Base-by-base conservation (phyloP, 2,329 filamentous ascomycete species). In the Colletotrichum agaves region DNA sequence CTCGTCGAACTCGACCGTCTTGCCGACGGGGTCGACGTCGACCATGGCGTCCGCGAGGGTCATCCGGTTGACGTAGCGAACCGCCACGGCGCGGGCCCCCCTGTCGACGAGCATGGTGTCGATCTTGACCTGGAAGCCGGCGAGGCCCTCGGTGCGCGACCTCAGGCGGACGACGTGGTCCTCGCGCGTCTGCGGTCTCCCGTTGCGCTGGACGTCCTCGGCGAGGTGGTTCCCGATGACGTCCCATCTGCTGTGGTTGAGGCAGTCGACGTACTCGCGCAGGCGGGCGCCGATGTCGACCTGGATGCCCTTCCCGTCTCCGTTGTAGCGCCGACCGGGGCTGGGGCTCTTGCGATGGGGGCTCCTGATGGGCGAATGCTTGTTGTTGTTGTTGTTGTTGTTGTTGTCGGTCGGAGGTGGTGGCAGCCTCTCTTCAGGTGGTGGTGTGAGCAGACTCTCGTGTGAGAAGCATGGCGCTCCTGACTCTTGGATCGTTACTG, bases 251-350 rank as follows among this genome's bases (percentile, higher is more conserved):
- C 53, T 23, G 53, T 65, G 39, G 65, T 68, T 68, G 21, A 68
- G 53, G 39, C 65, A 68, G 53, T 68, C 65, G 47, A 68, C 41
- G 41, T 68, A 68, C 44, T 68, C 65, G 61, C 65, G 65, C 19
- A 68, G 47, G 0, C 65, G 65, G 17, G 65, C 55, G 17, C 61
- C 61, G 0, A 68, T 68, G 15, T 68, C 65, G 37, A 68, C 61
- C 47, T 68, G 65, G 8, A 68, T 68, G 0, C 64, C 64, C n/a
- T 64, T 67, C 4, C 65, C 65, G 19, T 68, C 65, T 7, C 65
- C 65, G 5, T 68, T 68, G 37, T 47, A 53, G 0, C 61, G 58
- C 11, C 61, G 47, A 21, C 31, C 23, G 1, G 64, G 64, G 21
- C 61, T 67, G 7, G 37, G 52, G 33, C 35, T 59, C 17, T 67